Evolutionary conservation across 1,284 basidiomycete species (phyloP), one percentile per base, ranked within the genome.

Genomic region (Thecaphora thlaspeos): DNA sequence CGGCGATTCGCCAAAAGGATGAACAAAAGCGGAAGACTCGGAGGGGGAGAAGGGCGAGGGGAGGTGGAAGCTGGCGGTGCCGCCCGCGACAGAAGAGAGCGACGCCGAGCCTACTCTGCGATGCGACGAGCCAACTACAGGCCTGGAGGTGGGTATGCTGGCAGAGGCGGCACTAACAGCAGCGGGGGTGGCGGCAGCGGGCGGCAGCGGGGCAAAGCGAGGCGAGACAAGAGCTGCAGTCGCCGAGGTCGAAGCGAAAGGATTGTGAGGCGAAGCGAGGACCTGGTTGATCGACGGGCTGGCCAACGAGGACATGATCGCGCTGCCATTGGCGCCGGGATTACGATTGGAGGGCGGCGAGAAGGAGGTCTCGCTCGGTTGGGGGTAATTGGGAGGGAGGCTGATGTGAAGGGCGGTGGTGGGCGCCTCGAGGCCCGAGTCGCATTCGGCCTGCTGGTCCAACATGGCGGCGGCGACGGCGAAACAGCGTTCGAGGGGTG

Each of bases 341-440:
- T 52, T 42, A 42, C 55, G 37, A 3, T 18, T 46, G 1, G 62
- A 21, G 10, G 66, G 66, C 17, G 68, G 68, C 28, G 68, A 71
- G 41, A 71, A 71, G 42, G 68, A 62, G 15, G 66, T 71, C 41
- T 61, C 46, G 5, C 60, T 53, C 1, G 68, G 68, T 22, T 57
- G 51, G 9, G 68, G 68, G 40, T 66, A 62, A 45, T 66, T 66
- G 43, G 68, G 68, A n/a, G 68, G 68, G 2, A 71, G 55, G 21
- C 52, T 60, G 34, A 71, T 68, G 30, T 71, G 68, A 4, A 71
- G 51, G 28, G 28, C 28, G 28, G 28, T 30, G 28, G 28, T 30
- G 28, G 28, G 8, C 28, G 28, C 28, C 28, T 30, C 28, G 28
- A 30, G 7, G 28, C 8, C 28, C 28, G 7, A 14, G 14, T 30